These are phyloP conservation scores for Tieghemostelium lacteum DNA, from an alignment of 78 protist species.

Conservation along the genomic window DNA sequence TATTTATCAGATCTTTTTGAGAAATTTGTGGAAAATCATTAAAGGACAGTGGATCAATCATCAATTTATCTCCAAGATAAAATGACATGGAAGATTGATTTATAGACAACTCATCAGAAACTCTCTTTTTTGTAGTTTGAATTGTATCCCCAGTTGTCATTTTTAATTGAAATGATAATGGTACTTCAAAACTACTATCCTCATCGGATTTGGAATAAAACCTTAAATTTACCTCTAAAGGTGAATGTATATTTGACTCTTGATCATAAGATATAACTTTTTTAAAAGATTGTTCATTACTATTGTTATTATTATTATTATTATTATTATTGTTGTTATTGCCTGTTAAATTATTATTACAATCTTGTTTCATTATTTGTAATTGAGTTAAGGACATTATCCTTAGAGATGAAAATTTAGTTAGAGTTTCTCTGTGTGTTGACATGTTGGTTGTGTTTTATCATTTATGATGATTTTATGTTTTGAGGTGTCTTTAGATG, in stretches of 20 bases:
- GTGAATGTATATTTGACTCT: slow-evolving; percentile 71
- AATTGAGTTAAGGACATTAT: slow-evolving; percentile 49
- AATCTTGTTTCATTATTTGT: not conserved
- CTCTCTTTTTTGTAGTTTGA: slow-evolving; percentile 40
- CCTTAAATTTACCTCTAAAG: slow-evolving; percentile 29
- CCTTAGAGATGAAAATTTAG: slow-evolving; percentile 67
- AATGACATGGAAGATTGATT: slow-evolving; percentile 11
- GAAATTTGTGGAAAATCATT: slow-evolving; percentile 55
- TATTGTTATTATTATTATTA: not conserved
- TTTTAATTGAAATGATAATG: slow-evolving; percentile 7
- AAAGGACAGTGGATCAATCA: slow-evolving; percentile 75
- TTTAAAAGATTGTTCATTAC: no score
- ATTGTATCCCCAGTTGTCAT: slow-evolving; percentile 60
- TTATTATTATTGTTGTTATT: not conserved
- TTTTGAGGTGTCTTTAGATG: not conserved
- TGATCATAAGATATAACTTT: slow-evolving; percentile 68
- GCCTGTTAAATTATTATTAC: not conserved
- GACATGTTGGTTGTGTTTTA: not conserved
- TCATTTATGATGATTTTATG: not conserved
- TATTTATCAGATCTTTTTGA: slow-evolving; percentile 24
- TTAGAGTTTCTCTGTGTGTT: slow-evolving; percentile 41
- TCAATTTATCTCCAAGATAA: slow-evolving; percentile 5
- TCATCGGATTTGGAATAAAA: no score
- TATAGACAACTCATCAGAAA: slow-evolving; percentile 44
- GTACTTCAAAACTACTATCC: slow-evolving; percentile 33